phyloP scores from a whole-genome alignment of 352 stramenopile genomes.

The Thalassiosira hispida region DNA sequence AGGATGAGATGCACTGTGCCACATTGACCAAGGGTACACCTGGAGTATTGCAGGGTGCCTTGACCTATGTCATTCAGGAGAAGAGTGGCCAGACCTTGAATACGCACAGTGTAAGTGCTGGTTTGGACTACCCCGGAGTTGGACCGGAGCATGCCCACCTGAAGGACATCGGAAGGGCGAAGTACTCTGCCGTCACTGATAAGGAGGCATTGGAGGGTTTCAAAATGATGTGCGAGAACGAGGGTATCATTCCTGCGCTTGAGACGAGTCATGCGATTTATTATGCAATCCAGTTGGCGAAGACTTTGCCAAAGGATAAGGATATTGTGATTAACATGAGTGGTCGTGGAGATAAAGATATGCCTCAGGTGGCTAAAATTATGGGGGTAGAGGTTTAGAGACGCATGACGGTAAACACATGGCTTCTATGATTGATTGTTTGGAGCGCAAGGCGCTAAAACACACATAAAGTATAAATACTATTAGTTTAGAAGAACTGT shows the following conservation, averaged over 20 bases:
- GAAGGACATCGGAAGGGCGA: slow-evolving; percentile 94
- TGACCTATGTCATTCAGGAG: slow-evolving; percentile 98
- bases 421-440: no score
- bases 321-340: slow-evolving; percentile 97
- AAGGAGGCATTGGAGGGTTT: slow-evolving; percentile 96
- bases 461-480: no score
- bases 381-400: slow-evolving; percentile 92
- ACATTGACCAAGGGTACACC: slow-evolving; percentile 93
- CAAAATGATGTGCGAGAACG: slow-evolving; percentile 92
- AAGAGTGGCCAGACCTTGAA: slow-evolving; percentile 93
- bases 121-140: slow-evolving; percentile 97
- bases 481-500: no score
- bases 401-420: no score
- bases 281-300: slow-evolving; percentile 92
- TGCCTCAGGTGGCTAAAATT: slow-evolving; percentile 96
- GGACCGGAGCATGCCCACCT: slow-evolving; percentile 96
- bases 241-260: slow-evolving; percentile 98
- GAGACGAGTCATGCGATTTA: slow-evolving; percentile 96
- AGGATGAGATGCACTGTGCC: slow-evolving; percentile 91
- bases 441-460: no score
- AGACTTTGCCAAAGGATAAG: slow-evolving; percentile 89
- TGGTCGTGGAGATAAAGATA: slow-evolving; percentile 98
- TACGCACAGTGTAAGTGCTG: slow-evolving; percentile 95
- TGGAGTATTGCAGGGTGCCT: slow-evolving; percentile 96
- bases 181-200: slow-evolving; percentile 96